A percentile compares a stretch with the other conserved stretches of the same genome.
phyloP scores from a whole-genome alignment of 2,329 filamentous ascomycete genomes.

The Colletotrichum plurivorum region DNA sequence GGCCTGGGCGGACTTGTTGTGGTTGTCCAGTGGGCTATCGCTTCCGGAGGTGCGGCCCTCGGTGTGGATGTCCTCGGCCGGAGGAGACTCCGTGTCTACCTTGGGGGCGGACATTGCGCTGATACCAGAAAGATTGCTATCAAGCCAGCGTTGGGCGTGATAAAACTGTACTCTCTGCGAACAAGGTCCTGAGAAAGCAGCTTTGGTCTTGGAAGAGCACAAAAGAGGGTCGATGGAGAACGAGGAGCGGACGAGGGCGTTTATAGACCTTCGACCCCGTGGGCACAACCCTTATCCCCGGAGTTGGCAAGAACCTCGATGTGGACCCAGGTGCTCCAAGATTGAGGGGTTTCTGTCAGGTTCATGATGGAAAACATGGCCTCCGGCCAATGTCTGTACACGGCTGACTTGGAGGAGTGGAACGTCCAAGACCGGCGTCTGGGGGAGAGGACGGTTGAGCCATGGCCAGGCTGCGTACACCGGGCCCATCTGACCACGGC shows the following conservation, averaged over 20 bases:
- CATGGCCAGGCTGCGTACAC: not conserved
- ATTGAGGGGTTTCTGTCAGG: slow-evolving; percentile 10
- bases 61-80: slow-evolving; percentile 5
- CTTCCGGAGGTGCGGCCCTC: slow-evolving; percentile 22
- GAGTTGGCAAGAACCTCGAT: not conserved
- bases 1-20: slow-evolving; percentile 12
- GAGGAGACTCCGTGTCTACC: slow-evolving; percentile 29
- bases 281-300: not conserved
- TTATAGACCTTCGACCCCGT: slow-evolving; percentile 6
- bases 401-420: slow-evolving; percentile 32
- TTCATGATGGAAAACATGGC: slow-evolving; percentile 12
- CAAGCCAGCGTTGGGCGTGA: no score
- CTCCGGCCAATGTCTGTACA: slow-evolving; percentile 21
- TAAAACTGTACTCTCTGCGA: not conserved
- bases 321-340: slow-evolving; percentile 1
- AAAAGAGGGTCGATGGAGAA: slow-evolving; percentile 13
- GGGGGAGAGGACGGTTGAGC: slow-evolving; percentile 5
- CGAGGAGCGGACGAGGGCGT: not conserved
- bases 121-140: not conserved
- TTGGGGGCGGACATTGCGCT: slow-evolving; percentile 27
- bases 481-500: slow-evolving; percentile 7
- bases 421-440: slow-evolving; percentile 24
- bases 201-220: not conserved
- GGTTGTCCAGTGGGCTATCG: not conserved
- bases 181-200: not conserved